Evolutionary conservation across 192 early-diverging fungal species (phyloP), one percentile per base, ranked within the genome.

Genomic region (Backusella circina): DNA sequence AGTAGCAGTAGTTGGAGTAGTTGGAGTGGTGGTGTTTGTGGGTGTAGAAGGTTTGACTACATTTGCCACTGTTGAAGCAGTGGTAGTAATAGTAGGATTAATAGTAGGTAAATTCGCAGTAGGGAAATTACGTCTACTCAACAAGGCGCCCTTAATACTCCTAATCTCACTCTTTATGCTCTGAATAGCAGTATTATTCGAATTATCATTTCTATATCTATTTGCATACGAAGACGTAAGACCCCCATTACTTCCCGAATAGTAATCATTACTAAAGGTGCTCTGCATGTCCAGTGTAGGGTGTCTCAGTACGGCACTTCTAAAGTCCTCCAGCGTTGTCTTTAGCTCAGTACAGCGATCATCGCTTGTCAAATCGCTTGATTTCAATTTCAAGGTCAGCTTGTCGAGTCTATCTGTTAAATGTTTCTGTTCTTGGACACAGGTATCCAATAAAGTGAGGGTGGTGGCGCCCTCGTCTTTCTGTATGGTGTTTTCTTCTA

Each of bases 41-140:
- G 31, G 16, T 13, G 32, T 39, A 39, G 38, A 41, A 41, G 50
- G n/a, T 18, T 21, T 37, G 15, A 39, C 16, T 28, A 26, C 54
- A 61, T 28, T 61, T 28, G 54, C 23, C 6, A 3, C 50, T 21
- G 50, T 4, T 28, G 54, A 13, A 26, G 21, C 3, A 28, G n/a
- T 26, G 9, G 51, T n/a, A 21, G 32, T 64, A 16, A 44, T 30
- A 30, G 71, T 16, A 10, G 26, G 0, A 8, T 33, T 26, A n/a
- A 16, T 3, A 8, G 51, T 57, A 10, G 72, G 51, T 61, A 37
- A n/a, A n/a, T 13, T 51, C 13, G 18, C 78, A n/a, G 73, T 57
- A 3, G 86, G 86, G 50, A 87, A 87, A 31, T 85, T 87, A 21
- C 84, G 76, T 78, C 86, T 81, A 39, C 81, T 87, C 5, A 87